A percentile compares a stretch with the other conserved stretches of the same genome.
Evolutionary conservation across 371 early-diverging fungal species (phyloP).

Genomic region (Lichtheimia hyalospora): DNA sequence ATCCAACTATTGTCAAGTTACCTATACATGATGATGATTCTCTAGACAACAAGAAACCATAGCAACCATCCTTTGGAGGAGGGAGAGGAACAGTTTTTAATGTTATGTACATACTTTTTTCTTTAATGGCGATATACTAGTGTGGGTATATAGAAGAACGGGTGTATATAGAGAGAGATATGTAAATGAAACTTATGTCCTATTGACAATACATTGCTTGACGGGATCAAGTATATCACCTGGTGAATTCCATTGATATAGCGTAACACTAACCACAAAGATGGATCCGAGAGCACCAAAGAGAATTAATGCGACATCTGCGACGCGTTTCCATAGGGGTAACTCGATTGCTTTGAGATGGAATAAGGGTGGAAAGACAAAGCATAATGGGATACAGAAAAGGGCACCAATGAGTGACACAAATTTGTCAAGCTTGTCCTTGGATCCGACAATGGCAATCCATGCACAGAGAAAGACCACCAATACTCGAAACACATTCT

Average conservation of each 20-base stretch:
- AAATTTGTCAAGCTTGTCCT: slow-evolving; percentile 78
- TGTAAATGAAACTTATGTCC: slow-evolving; percentile 16
- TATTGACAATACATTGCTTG: slow-evolving; percentile 39
- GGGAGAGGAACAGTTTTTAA: too few relatives aligned
- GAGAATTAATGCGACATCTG: slow-evolving; percentile 57
- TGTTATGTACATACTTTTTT: slow-evolving; percentile 1
- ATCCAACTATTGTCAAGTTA: background rate
- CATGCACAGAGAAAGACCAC: slow-evolving; percentile 66
- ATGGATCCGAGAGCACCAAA: slow-evolving; percentile 73
- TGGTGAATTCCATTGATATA: slow-evolving; percentile 41
- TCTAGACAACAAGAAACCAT: background rate
- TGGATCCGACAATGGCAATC: slow-evolving; percentile 73
- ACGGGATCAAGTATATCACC: slow-evolving; percentile 39
- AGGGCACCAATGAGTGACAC: slow-evolving; percentile 77
- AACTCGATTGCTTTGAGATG: slow-evolving; percentile 61
- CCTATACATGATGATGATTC: background rate
- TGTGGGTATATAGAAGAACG: too few relatives aligned
- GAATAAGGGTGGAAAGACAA: slow-evolving; percentile 84
- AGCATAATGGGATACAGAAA: slow-evolving; percentile 66
- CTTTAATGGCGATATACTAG: background rate
- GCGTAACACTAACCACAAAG: slow-evolving; percentile 29
- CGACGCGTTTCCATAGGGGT: slow-evolving; percentile 31
- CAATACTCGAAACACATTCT: slow-evolving; percentile 77
- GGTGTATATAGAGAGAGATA: background rate
- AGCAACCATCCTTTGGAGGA: background rate